These are phyloP conservation scores for Daldinia loculata DNA, from an alignment of 495 filamentous ascomycete species.

Conservation along the genomic window DNA sequence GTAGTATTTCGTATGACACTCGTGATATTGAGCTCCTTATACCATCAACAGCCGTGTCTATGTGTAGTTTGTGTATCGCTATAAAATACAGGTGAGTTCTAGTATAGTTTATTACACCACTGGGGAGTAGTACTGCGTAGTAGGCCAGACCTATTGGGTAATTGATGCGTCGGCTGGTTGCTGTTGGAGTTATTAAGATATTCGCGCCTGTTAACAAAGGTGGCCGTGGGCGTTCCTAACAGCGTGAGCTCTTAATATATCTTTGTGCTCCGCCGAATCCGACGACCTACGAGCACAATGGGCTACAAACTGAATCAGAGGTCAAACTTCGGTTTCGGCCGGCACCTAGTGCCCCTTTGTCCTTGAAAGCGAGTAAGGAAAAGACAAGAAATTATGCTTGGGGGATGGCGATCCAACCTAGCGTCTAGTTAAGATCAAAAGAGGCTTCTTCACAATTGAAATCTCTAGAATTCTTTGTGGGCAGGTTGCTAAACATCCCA, in stretches of 20 bases:
- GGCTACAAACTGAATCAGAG: neutral
- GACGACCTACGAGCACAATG: constrained; percentile 11
- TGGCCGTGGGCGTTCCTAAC: neutral
- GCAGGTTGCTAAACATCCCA: too few relatives aligned
- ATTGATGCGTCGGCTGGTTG: neutral
- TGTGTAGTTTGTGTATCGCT: neutral
- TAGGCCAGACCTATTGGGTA: neutral
- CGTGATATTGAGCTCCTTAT: neutral
- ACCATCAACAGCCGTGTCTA: neutral
- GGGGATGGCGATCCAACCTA: neutral
- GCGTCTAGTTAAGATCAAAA: neutral
- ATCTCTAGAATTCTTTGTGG: too few relatives aligned
- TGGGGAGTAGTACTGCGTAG: too few relatives aligned
- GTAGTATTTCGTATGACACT: neutral
- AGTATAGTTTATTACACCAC: neutral
- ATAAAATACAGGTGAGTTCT: neutral
- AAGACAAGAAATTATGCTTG: neutral
- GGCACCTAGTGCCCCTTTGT: constrained; percentile 10
- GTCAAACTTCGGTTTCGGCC: constrained; percentile 17
- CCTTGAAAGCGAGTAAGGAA: neutral
- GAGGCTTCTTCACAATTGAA: too few relatives aligned
- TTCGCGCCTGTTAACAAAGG: constrained; percentile 22
- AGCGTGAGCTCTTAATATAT: neutral
- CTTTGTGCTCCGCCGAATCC: constrained; percentile 38
- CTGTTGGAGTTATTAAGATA: constrained; percentile 4